Base-by-base conservation (phyloP, 257 asterid genomes). In the Solanum lignicaule region DNA sequence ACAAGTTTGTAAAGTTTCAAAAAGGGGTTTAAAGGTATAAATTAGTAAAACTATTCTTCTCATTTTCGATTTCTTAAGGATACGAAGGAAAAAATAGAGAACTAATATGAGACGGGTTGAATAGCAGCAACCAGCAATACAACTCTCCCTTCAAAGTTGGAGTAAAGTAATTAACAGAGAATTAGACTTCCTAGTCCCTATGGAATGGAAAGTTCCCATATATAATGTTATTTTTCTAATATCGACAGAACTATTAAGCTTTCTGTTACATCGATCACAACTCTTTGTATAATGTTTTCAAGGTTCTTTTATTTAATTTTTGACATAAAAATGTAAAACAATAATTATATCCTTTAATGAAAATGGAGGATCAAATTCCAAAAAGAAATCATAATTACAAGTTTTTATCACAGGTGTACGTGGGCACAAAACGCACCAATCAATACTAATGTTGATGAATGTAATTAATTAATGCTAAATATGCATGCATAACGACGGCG, bases 401-500 rank as follows among this genome's bases (percentile, higher is more conserved):
- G 69, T 71, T 68, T 29, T 86, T 18, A 60, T 39, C 71, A 29
- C 69, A 48, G 68, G 14, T 83, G 82, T 75, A 68, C 60, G 39
- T 33, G 76, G 46, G 83, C 35, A 27, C 32, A 41, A 86, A 71
- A 73, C 43, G 52, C 83, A 71, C 48, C 25, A 71, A 29, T 86
- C 43, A 86, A 86, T 71, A 39, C 36, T 0, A 68, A 69, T 18
- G 14, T 73, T 73, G 81, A 69, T 29, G 68, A 81, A 76, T 43
- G 7, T 78, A 78, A 85, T 39, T 65, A 31, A 71, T 69, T 65
- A 86, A 71, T 71, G 32, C 14, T 46, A 69, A 86, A 73, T 29
- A 73, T 86, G 82, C 82, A 72, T 60, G 82, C 73, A 86, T 0
- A 65, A 3, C 0, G 60, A 84, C 87, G 95, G 94, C 95, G 95